Evolutionary conservation across 805 yeast species (phyloP).

Genomic region (Saturnispora serradocipensis): DNA sequence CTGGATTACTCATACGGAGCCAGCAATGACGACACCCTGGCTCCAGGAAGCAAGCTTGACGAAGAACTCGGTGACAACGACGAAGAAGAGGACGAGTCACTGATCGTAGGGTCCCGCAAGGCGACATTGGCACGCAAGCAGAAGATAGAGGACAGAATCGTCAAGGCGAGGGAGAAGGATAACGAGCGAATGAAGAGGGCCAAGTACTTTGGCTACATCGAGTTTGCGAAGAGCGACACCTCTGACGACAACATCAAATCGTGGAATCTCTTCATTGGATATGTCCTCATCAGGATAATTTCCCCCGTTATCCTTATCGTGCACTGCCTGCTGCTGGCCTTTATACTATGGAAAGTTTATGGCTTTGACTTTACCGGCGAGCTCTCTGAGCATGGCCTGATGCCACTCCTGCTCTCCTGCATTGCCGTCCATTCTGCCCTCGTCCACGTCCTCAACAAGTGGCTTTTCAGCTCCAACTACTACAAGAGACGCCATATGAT

Average conservation of each 20-base stretch:
- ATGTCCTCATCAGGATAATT: slow-evolving; percentile 17
- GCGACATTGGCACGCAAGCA: not conserved
- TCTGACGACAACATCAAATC: slow-evolving; percentile 8
- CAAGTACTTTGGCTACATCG: slow-evolving; percentile 11
- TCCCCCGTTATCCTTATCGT: slow-evolving; percentile 21
- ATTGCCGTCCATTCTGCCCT: slow-evolving; percentile 16
- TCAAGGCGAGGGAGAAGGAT: not conserved
- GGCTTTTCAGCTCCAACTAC: slow-evolving; percentile 18
- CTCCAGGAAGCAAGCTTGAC: not conserved
- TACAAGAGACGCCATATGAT: slow-evolving; percentile 15
- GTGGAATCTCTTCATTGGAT: slow-evolving; percentile 23
- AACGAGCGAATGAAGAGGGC: not conserved
- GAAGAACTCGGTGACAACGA: not conserved
- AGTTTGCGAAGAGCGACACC: slow-evolving; percentile 9
- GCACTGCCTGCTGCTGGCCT: slow-evolving; percentile 17
- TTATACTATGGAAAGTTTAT: slow-evolving; percentile 15
- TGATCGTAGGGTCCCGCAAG: slow-evolving; percentile 14
- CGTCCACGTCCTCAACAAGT: slow-evolving; percentile 22
- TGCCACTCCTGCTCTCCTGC: slow-evolving; percentile 18
- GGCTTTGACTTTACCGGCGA: slow-evolving; percentile 11
- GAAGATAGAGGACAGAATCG: not conserved
- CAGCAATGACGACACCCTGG: not conserved
- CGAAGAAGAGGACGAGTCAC: slow-evolving; percentile 7
- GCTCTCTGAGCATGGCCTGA: slow-evolving; percentile 8
- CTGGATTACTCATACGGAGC: not conserved